phyloP scores from a whole-genome alignment of 2,329 filamentous ascomycete species.

The Remersonia thermophila region DNA sequence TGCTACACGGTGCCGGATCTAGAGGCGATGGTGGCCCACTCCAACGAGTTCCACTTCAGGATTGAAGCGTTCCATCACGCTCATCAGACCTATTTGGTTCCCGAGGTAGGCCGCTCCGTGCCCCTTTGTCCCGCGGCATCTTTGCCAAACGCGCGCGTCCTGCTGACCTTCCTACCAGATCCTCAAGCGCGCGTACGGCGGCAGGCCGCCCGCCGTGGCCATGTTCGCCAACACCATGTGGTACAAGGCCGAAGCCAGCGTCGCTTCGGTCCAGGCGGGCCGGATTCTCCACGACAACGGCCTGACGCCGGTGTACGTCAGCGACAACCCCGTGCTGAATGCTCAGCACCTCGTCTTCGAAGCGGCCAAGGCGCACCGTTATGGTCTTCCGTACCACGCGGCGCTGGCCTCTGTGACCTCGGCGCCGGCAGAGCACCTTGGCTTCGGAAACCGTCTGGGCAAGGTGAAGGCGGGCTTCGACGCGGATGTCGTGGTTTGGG shows the following conservation, averaged over 20 bases:
- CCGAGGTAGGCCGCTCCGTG: constrained; percentile 34
- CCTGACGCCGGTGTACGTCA: constrained; percentile 56
- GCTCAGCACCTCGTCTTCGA: constrained; percentile 58
- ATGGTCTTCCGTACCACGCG: constrained; percentile 48
- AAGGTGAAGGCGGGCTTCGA: constrained; percentile 51
- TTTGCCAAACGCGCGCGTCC: fast-evolving
- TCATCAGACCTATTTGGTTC: constrained; percentile 53
- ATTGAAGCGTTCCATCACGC: constrained; percentile 59
- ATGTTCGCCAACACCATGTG: constrained; percentile 62
- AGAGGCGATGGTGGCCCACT: constrained; percentile 57
- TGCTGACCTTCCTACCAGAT: constrained; percentile 27
- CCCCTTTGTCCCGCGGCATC: not conserved
- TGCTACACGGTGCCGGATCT: constrained; percentile 60
- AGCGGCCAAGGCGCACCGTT: constrained; percentile 46
- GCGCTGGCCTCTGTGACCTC: constrained; percentile 47
- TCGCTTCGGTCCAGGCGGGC: constrained; percentile 52
- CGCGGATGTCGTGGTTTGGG: constrained; percentile 50
- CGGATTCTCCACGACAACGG: constrained; percentile 54
- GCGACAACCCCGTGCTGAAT: constrained; percentile 57
- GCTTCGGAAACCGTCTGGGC: constrained; percentile 44
- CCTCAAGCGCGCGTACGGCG: constrained; percentile 44
- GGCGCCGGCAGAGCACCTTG: constrained; percentile 45
- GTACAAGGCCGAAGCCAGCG: constrained; percentile 56
- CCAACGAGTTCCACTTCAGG: constrained; percentile 58
- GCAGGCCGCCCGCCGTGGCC: constrained; percentile 42